Evolutionary conservation across 148 eudicot genomes (phyloP).

Genomic region (Nyssa sinensis): DNA sequence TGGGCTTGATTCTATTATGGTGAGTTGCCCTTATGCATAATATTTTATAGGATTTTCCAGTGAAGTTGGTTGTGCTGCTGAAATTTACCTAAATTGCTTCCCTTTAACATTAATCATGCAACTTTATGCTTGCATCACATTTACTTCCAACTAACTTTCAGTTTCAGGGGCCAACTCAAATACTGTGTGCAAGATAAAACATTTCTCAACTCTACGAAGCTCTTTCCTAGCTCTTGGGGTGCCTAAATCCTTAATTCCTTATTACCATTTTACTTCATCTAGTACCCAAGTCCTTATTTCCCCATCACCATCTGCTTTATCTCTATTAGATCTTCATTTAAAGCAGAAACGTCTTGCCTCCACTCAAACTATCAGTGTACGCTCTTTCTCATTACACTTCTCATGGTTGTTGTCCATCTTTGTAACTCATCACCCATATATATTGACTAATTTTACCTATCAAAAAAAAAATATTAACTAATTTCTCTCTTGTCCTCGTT

Average conservation of each 20-base stretch:
- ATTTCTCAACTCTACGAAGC: neutral
- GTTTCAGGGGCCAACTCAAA: slow-evolving; percentile 6
- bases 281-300: no score
- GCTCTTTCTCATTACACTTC: neutral
- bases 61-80: slow-evolving; percentile 5
- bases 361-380: neutral
- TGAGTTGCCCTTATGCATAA: slow-evolving; percentile 24
- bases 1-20: slow-evolving; percentile 81
- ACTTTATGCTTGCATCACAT: neutral
- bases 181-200: neutral
- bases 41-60: neutral
- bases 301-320: no score
- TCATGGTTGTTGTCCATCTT: neutral
- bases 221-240: slow-evolving; percentile 8
- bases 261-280: neutral
- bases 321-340: neutral
- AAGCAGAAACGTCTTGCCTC: neutral
- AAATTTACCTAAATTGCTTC: neutral
- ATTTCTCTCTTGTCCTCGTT: neutral
- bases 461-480: no score
- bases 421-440: slow-evolving; percentile 1
- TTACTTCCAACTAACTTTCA: neutral
- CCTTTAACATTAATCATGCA: neutral
- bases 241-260: neutral
- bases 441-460: neutral